A percentile compares a stretch with the other conserved stretches of the same genome.
Evolutionary conservation across 2,329 filamentous ascomycete genomes (phyloP).

Genomic region (Immersiporthe knoxdaviesiana): DNA sequence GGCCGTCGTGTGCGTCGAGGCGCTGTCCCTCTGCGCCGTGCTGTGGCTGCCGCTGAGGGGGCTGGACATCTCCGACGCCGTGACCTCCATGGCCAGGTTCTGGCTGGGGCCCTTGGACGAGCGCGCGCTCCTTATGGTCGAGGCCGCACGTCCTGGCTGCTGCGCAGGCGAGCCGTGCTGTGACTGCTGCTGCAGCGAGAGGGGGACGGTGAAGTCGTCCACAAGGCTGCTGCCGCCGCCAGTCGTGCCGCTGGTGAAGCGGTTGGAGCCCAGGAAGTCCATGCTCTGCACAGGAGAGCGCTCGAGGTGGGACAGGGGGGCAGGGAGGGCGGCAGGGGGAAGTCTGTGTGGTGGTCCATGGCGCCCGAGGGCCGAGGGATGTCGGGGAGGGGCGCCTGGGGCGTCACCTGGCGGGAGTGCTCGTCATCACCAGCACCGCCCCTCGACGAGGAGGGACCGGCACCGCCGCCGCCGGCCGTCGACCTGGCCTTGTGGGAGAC

Average conservation of each 20-base stretch:
- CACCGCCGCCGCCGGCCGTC: too few species aligned
- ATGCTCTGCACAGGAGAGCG: constrained; percentile 28
- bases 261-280: constrained; percentile 25
- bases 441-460: constrained; percentile 26
- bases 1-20: constrained; percentile 37
- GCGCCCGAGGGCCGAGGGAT: constrained; percentile 27
- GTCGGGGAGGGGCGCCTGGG: constrained; percentile 24
- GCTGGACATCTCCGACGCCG: constrained; percentile 28
- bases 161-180: background rate
- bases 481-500: constrained; percentile 4
- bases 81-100: constrained; percentile 22
- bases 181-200: background rate
- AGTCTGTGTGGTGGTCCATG: constrained; percentile 23
- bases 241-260: constrained; percentile 21
- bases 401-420: constrained; percentile 19
- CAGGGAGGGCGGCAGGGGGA: constrained; percentile 26
- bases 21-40: constrained; percentile 35
- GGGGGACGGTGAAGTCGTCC: constrained; percentile 6
- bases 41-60: constrained; percentile 22
- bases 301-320: constrained; percentile 30
- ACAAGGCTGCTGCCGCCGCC: background rate
- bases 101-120: constrained; percentile 27
- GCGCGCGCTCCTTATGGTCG: constrained; percentile 35
- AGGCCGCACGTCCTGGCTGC: constrained; percentile 28
- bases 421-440: background rate